Base-by-base conservation (phyloP, 306 rosid species). In the Luffa aegyptiaca region DNA sequence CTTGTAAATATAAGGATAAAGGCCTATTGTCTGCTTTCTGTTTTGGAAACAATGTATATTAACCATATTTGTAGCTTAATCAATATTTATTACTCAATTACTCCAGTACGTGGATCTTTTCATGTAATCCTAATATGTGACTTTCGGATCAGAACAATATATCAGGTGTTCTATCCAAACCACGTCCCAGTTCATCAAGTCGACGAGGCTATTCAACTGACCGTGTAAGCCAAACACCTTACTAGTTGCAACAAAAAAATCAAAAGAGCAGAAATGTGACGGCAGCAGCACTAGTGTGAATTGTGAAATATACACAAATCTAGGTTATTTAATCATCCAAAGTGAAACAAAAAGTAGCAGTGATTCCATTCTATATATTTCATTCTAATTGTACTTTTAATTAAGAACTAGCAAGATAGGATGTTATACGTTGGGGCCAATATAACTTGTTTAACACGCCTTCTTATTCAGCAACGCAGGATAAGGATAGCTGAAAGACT, bases 401-500 rank as follows among this genome's bases (percentile, higher is more conserved):
- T 17, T 48, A 48, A 10, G 52, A 44, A 45, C 41, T 21, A 46
- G 42, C 77, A 11, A 36, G 77, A 11, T 14, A 5, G 39, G 77
- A 69, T n/a, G 14, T 69, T n/a, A 65, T 17, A 12, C 4, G 8
- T 42, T 69, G 36, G 46, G 58, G 71, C 46, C 59, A 71, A 35
- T 57, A 83, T 79, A 21, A 33, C 72, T 61, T 78, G 53, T 44
- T 80, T 45, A 70, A 63, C 59, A 5, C 33, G 46, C 53, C 44
- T 87, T 80, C 65, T 44, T 46, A 62, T 82, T 56, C 88, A 94
- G 98, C 80, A 81, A 64, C 96, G 98, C 80, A 85, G 89, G 88
- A 82, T 81, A 46, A 90, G 94, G 52, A 89, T 92, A 56, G 77
- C 88, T 83, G 96, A 90, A 39, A 92, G 82, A 78, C 81, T 94